Percentiles rank a stretch among this genome's conserved stretches.
phyloP scores from a whole-genome alignment of 2,329 filamentous ascomycete species.

The Aspergillus aculeatus region DNA sequence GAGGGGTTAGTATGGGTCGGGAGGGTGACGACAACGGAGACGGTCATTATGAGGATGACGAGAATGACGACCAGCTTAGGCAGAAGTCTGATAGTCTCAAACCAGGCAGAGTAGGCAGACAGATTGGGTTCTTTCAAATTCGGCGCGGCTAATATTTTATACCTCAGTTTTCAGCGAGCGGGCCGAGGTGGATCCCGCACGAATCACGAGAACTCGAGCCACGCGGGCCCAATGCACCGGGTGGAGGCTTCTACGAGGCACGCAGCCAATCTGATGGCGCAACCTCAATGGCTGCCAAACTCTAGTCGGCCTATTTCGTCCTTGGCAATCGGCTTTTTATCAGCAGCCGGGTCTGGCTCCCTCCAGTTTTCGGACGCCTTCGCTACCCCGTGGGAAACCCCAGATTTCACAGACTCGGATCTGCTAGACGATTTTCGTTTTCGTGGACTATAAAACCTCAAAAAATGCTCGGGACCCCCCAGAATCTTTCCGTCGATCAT shows the following conservation, averaged over 20 bases:
- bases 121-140: background rate
- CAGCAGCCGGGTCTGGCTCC: background rate
- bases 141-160: slow-evolving; percentile 3
- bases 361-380: background rate
- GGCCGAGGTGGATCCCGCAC: background rate
- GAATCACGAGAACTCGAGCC: too few relatives aligned
- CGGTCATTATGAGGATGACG: background rate
- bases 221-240: too few relatives aligned
- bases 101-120: too few relatives aligned
- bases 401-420: too few relatives aligned
- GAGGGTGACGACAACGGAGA: background rate
- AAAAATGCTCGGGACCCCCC: too few relatives aligned
- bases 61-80: too few relatives aligned
- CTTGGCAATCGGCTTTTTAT: background rate
- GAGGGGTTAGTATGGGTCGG: background rate
- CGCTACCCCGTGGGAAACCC: too few relatives aligned
- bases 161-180: background rate
- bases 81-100: background rate
- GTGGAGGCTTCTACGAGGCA: too few relatives aligned
- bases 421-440: too few relatives aligned
- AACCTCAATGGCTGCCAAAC: background rate
- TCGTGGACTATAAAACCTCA: too few relatives aligned
- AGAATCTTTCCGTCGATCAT: too few relatives aligned
- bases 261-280: too few relatives aligned
- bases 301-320: background rate